Evolutionary conservation across 2,329 filamentous ascomycete species (phyloP), one percentile per base, ranked within the genome.

Genomic region (Cadophora sp.): DNA sequence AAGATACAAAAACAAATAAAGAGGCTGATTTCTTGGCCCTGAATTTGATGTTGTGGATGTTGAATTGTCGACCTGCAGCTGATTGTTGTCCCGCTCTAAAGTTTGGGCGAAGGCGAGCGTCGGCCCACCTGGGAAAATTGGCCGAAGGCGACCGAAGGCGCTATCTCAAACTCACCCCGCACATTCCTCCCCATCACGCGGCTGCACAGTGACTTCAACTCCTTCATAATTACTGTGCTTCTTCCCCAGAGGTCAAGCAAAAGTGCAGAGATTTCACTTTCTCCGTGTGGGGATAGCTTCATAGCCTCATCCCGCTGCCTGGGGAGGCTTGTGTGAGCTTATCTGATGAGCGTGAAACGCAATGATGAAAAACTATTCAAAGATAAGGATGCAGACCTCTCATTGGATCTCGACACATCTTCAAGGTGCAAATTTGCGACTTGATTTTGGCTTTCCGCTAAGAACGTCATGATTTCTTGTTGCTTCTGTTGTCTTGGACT

Each of bases 71-170:
- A n/a, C 29, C 29, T 37, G 55, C 55, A 40, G 56, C n/a, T 59
- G 34, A 59, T 43, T 34, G 53, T 26, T 24, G 31, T 40, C 9
- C 24, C 34, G 31, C 11, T 24, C 7, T 40, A 14, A 59, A 37
- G 12, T 26, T 4, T 59, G 31, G 56, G 56, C 56, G 56, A 59
- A 59, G 56, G 56, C 56, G 56, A 27, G 31, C 56, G 56, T 43
- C 34, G 56, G 56, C 56, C n/a, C 31, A 11, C 31, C 27, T 43
- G 14, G 43, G 56, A 16, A 37, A 12, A 58, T 40, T 26, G 22
- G 56, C 56, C 56, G 37, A 43, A 37, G 56, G 56, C 51, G 26
- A 12, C 56, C 56, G 56, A 14, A 34, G 31, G 55, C 55, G 29
- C 53, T 56, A 56, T 56, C 53, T 56, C 27, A 53, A n/a, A 29